Evolutionary conservation across 129 eudicot genomes (phyloP).

Genomic region (Ambrosia artemisiifolia): DNA sequence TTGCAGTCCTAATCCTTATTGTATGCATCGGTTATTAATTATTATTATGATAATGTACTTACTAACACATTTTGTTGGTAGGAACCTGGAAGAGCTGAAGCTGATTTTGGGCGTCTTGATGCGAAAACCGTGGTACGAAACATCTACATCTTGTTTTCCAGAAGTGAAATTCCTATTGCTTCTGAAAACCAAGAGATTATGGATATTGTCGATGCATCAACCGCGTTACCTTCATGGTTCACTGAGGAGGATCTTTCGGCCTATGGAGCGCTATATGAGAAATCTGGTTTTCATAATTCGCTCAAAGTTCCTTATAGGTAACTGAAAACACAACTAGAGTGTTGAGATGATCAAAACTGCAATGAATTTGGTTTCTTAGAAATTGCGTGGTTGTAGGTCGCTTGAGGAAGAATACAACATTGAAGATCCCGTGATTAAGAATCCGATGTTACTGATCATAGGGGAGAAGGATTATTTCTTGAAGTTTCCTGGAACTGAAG

Average conservation of each 20-base stretch:
- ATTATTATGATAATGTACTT: too few relatives aligned
- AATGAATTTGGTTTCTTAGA: neutral
- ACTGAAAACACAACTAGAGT: neutral
- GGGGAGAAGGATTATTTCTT: slow-evolving; percentile 51
- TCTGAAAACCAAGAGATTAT: slow-evolving; percentile 43
- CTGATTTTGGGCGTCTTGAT: slow-evolving; percentile 45
- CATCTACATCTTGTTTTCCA: slow-evolving; percentile 47
- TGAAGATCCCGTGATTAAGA: slow-evolving; percentile 33
- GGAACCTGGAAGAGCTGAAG: slow-evolving; percentile 58
- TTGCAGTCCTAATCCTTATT: too few relatives aligned
- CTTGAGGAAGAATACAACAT: slow-evolving; percentile 37
- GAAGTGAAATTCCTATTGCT: slow-evolving; percentile 38
- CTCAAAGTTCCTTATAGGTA: slow-evolving; percentile 54
- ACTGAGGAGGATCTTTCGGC: slow-evolving; percentile 45
- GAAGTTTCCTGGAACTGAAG: slow-evolving; percentile 32
- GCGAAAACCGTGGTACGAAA: slow-evolving; percentile 39
- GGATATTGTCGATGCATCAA: slow-evolving; percentile 42
- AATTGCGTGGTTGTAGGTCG: slow-evolving; percentile 23
- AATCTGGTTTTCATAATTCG: slow-evolving; percentile 43
- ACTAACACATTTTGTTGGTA: neutral
- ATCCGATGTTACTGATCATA: slow-evolving; percentile 43
- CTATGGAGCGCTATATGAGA: slow-evolving; percentile 41
- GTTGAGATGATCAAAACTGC: neutral
- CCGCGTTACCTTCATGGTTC: slow-evolving; percentile 50
- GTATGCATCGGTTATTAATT: too few relatives aligned